Evolutionary conservation across 192 early-diverging fungal species (phyloP).

Genomic region (Lunasporangiospora selenospora): DNA sequence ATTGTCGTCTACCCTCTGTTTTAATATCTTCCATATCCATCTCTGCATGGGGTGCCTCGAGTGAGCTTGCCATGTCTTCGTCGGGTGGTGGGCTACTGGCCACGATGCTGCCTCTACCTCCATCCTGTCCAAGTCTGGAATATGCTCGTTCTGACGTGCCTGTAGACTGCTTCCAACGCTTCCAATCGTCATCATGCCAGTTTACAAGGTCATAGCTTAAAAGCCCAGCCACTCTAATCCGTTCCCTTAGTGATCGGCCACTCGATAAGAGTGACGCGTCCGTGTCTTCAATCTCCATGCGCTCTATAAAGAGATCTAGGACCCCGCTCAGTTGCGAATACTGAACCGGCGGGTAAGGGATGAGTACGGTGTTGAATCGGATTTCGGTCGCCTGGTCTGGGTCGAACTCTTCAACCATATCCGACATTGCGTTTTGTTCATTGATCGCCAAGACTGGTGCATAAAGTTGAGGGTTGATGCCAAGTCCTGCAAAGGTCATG

Average conservation of each 20-base stretch:
- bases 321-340: conserved; percentile 47
- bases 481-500: conserved; percentile 34
- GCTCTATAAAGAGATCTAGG: conserved; percentile 43
- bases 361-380: conserved; percentile 49
- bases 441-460: conserved; percentile 29
- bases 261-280: conserved; percentile 18
- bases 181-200: conserved; percentile 65
- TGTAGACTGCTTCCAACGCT: conserved; percentile 32
- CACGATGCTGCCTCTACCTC: background rate
- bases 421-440: conserved; percentile 8
- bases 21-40: conserved; percentile 35
- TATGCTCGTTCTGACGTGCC: background rate
- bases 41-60: background rate
- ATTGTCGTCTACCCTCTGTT: conserved; percentile 5
- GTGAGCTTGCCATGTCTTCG: background rate
- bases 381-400: conserved; percentile 31
- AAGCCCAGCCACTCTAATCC: conserved; percentile 37
- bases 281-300: conserved; percentile 39
- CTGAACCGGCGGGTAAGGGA: conserved; percentile 33
- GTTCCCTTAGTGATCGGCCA: conserved; percentile 6
- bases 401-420: conserved; percentile 14
- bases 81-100: background rate
- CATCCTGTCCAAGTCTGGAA: background rate
- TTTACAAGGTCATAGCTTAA: conserved; percentile 61
- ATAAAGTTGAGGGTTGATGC: conserved; percentile 22